These are phyloP conservation scores for Pluteus cervinus DNA, from an alignment of 768 basidiomycete species.

Conservation along the genomic window DNA sequence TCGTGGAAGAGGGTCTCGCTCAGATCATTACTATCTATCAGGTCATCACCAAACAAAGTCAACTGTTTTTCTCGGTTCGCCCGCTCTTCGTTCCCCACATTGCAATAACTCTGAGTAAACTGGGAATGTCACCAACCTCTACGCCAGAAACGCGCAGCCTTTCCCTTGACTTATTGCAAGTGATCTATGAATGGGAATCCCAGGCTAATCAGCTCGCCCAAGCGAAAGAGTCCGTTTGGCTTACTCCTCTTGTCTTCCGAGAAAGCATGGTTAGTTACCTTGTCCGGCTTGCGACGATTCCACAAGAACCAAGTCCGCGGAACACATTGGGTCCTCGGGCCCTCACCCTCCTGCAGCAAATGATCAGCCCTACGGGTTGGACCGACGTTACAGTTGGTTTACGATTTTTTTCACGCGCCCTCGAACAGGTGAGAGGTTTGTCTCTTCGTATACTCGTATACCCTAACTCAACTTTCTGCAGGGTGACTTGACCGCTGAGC, in stretches of 20 bases:
- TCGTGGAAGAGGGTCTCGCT: constrained; percentile 84
- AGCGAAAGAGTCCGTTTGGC: constrained; percentile 41
- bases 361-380: constrained; percentile 84
- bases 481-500: constrained; percentile 70
- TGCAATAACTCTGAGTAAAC: constrained; percentile 81
- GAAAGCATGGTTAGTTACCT: constrained; percentile 95
- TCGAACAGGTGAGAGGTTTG: constrained; percentile 61
- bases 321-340: constrained; percentile 55
- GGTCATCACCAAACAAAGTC: constrained; percentile 84
- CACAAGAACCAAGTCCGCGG: constrained; percentile 46
- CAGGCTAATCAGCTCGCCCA: constrained; percentile 45
- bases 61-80: constrained; percentile 89
- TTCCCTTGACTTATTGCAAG: constrained; percentile 86
- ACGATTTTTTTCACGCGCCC: constrained; percentile 78
- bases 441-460: constrained; percentile 5
- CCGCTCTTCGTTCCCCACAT: constrained; percentile 92
- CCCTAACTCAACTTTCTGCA: constrained; percentile 20
- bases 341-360: constrained; percentile 60
- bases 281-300: constrained; percentile 78
- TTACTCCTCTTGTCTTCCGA: constrained; percentile 71
- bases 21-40: constrained; percentile 79
- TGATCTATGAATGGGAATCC: constrained; percentile 93
- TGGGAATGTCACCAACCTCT: constrained; percentile 72
- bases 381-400: constrained; percentile 88
- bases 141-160: constrained; percentile 78